Conservation (phyloP, 768 basidiomycete species). For the Amanita muscaria region DNA sequence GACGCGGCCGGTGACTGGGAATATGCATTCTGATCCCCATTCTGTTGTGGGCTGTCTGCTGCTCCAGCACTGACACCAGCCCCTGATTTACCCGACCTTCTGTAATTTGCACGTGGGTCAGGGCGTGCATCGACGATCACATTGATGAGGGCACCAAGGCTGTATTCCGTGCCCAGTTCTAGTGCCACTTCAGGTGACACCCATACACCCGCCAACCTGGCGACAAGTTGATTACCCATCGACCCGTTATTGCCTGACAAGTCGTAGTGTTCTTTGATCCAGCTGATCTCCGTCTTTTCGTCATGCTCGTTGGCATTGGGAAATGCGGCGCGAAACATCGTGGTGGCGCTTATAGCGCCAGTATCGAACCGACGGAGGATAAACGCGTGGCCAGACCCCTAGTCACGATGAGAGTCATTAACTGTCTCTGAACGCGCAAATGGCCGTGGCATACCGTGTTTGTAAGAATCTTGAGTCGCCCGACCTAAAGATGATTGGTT, state of each 20-base stretch:
- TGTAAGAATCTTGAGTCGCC: conserved; percentile 74
- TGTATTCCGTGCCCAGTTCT: conserved; percentile 60
- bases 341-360: conserved; percentile 83
- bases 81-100: conserved; percentile 49
- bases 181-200: conserved; percentile 58
- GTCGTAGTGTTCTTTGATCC: conserved; percentile 78
- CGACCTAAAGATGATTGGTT: conserved; percentile 45
- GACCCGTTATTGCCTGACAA: conserved; percentile 71
- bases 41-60: conserved; percentile 21
- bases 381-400: conserved; percentile 83
- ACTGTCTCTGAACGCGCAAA: conserved; percentile 1
- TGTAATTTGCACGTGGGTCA: conserved; percentile 71
- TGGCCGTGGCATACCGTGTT: conserved; percentile 53
- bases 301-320: conserved; percentile 69
- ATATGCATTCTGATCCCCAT: conserved; percentile 30
- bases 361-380: conserved; percentile 93
- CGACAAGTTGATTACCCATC: conserved; percentile 44
- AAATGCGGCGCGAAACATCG: conserved; percentile 95
- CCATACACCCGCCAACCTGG: conserved; percentile 89
- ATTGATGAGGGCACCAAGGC: conserved; percentile 49
- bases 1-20: conserved; percentile 30
- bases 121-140: conserved; percentile 65
- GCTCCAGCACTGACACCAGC: conserved; percentile 21
- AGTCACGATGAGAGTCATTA: conserved; percentile 14
- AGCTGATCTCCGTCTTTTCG: conserved; percentile 72